Base-by-base conservation (phyloP, 1,284 basidiomycete species). In the Tylopilus orsonianus region DNA sequence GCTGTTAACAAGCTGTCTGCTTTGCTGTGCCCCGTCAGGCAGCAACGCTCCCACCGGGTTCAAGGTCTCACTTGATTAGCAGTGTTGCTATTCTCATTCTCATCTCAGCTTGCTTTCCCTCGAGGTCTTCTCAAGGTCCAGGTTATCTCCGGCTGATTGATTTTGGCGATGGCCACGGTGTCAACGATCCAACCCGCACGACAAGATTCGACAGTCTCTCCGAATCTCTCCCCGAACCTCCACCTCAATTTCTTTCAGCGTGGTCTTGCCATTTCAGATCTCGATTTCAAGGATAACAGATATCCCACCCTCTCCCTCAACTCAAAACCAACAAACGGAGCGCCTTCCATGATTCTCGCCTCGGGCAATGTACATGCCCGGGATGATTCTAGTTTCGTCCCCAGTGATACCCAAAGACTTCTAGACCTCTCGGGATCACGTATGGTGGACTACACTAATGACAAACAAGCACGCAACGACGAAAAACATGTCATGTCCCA, bases 271-370 rank as follows among this genome's bases (percentile, higher is more conserved):
- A 62, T 74, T 53, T 70, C 75, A 46, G 81, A 83, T 49, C 72
- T 80, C 55, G 80, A 83, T 65, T 75, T 80, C 63, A 73, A 75
- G 59, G 81, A 83, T 69, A 75, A 75, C 61, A 74, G 82, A 57
- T 83, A 84, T 64, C 81, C 83, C 14, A 62, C 76, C 35, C 58
- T 79, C 39, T 46, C 61, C 12, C 56, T 70, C 49, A 44, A 54
- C 48, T 46, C 61, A 27, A 60, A 61, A 48, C 52, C 60, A 44
- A 61, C 62, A 54, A 60, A 59, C 43, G 60, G 55, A 35, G 46
- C 55, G 20, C 61, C 64, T 46, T 48, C 61, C 34, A 64, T 72
- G 60, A 54, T 66, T 49, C 50, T 57, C 54, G 46, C 53, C 42
- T 33, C 65, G 41, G 48, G 54, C 30, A 56, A 55, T 46, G 45